These are phyloP conservation scores for Solanum gandarillasii DNA, from an alignment of 257 asterid genomes.

Conservation along the genomic window DNA sequence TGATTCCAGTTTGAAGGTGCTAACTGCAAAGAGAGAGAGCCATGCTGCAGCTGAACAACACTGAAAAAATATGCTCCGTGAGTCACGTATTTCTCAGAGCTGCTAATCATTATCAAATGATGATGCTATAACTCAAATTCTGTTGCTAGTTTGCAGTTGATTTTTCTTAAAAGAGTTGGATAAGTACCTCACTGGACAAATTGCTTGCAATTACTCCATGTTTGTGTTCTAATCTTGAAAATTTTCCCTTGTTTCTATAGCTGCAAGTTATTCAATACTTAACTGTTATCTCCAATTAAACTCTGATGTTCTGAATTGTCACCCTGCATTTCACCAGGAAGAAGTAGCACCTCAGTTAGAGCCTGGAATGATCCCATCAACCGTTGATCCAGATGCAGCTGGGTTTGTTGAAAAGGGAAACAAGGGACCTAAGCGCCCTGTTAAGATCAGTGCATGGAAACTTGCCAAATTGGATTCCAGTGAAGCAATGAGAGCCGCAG, in stretches of 20 bases:
- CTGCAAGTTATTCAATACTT: background rate
- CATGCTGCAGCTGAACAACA: background rate
- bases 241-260: background rate
- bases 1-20: background rate
- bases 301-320: background rate
- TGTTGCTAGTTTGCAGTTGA: background rate
- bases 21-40: background rate
- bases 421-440: slow-evolving; percentile 58
- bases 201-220: background rate
- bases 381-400: slow-evolving; percentile 87
- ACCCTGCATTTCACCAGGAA: slow-evolving; percentile 46
- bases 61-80: background rate
- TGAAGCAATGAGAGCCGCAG: slow-evolving; percentile 95
- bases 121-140: background rate
- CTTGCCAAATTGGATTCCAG: slow-evolving; percentile 82
- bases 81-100: background rate
- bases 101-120: background rate
- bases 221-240: background rate
- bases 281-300: background rate
- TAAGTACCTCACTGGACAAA: background rate
- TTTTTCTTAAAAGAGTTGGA: background rate
- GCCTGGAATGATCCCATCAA: slow-evolving; percentile 92
- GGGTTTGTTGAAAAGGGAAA: slow-evolving; percentile 39
- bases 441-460: slow-evolving; percentile 92
- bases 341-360: slow-evolving; percentile 99